Conservation (phyloP, 2,329 filamentous ascomycete genomes). For the Diaporthe caulivora region DNA sequence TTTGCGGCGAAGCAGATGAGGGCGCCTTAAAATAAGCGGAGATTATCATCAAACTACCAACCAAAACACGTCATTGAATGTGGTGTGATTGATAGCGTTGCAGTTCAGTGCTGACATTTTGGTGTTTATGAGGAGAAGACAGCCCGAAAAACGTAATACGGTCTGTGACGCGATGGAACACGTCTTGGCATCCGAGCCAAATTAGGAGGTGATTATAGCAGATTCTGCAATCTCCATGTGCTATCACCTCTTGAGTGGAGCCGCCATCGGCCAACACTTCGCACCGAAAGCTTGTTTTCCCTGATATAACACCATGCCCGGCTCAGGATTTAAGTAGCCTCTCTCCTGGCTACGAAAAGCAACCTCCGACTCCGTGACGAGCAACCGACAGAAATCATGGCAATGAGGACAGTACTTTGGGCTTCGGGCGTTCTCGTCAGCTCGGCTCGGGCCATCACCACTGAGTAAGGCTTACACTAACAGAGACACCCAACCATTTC, state of each 20-base stretch:
- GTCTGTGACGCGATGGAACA: slow-evolving; percentile 15
- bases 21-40: slow-evolving; percentile 2
- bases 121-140: slow-evolving; percentile 27
- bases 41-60: not conserved
- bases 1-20: not conserved
- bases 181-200: slow-evolving; percentile 18
- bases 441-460: slow-evolving; percentile 15
- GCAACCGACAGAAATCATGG: not conserved
- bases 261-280: not conserved
- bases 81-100: slow-evolving; percentile 29
- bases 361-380: not conserved
- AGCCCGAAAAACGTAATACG: slow-evolving; percentile 11
- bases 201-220: slow-evolving; percentile 26
- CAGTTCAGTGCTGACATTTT: slow-evolving; percentile 18
- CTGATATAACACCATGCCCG: not conserved
- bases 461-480: not conserved
- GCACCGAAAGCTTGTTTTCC: not conserved
- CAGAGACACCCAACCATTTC: not conserved
- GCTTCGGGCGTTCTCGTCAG: not conserved
- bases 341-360: not conserved
- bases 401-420: slow-evolving; percentile 1
- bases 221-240: slow-evolving; percentile 11
- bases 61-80: slow-evolving; percentile 15
- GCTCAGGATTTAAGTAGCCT: not conserved
- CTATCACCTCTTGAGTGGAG: slow-evolving; percentile 18